phyloP scores from a whole-genome alignment of 768 basidiomycete species.

The Calocera cornea region DNA sequence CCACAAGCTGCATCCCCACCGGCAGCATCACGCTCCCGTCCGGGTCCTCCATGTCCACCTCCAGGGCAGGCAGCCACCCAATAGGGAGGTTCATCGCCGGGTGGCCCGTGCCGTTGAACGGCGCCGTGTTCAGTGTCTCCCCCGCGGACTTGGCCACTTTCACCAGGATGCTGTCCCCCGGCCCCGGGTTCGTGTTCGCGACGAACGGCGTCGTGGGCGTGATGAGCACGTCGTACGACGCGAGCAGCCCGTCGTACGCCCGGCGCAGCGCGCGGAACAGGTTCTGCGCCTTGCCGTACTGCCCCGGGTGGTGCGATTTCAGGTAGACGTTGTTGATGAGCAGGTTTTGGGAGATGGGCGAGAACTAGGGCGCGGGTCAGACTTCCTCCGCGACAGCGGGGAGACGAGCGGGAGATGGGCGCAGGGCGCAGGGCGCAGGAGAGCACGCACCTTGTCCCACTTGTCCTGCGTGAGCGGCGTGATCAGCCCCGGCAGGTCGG shows the following conservation, averaged over 20 bases:
- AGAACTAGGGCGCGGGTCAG: constrained; percentile 15
- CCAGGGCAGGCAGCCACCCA: constrained; percentile 28
- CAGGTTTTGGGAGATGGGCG: constrained; percentile 13
- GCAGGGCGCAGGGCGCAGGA: neutral
- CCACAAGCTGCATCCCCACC: constrained; percentile 34
- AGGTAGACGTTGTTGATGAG: constrained; percentile 22
- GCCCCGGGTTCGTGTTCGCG: constrained; percentile 21
- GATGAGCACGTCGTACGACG: constrained; percentile 24
- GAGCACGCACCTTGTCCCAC: constrained; percentile 25
- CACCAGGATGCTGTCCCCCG: constrained; percentile 19
- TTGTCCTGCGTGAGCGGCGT: constrained; percentile 29
- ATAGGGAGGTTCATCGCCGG: constrained; percentile 33
- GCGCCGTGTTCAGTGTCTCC: constrained; percentile 18
- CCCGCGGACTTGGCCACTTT: constrained; percentile 23
- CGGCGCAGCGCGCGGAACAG: constrained; percentile 26
- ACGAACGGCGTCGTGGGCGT: constrained; percentile 30
- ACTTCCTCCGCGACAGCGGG: neutral
- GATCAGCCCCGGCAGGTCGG: constrained; percentile 22
- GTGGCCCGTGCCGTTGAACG: constrained; percentile 29
- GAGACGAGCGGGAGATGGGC: no score
- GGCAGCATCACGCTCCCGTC: constrained; percentile 29
- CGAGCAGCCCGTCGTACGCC: constrained; percentile 25
- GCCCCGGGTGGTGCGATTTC: constrained; percentile 22
- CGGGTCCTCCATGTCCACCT: no score
- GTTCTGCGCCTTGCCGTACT: constrained; percentile 29